Evolutionary conservation across 2,329 filamentous ascomycete species (phyloP).

Genomic region (Furcasterigmium furcatum): DNA sequence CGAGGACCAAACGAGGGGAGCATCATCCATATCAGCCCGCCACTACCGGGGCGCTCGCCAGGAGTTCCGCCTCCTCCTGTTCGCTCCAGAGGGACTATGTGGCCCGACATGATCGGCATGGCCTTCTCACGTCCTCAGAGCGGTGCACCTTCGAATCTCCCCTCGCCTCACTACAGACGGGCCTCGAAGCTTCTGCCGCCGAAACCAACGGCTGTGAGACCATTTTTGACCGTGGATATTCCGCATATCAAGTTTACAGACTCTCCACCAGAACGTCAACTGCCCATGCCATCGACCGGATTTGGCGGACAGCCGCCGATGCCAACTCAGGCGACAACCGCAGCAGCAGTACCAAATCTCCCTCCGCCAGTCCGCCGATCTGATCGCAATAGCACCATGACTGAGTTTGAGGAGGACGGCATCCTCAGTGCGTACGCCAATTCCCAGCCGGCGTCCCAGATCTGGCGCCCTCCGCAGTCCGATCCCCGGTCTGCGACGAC

Average conservation of each 20-base stretch:
- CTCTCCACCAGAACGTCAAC: not conserved
- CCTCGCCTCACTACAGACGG: conserved; percentile 19
- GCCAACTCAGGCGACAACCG: no score
- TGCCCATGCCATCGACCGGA: no score
- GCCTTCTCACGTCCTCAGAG: conserved; percentile 34
- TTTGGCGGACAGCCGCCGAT: no score
- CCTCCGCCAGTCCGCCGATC: conserved; percentile 6
- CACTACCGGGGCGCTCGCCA: conserved; percentile 25
- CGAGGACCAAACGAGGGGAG: conserved; percentile 3
- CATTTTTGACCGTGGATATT: conserved; percentile 38
- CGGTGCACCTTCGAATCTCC: conserved; percentile 4
- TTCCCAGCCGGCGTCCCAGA: conserved; percentile 31
- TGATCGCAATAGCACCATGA: conserved; percentile 40
- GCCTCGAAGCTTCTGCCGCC: conserved; percentile 42
- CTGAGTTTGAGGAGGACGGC: conserved; percentile 52
- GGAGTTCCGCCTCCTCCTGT: conserved; percentile 9
- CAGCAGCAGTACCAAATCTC: conserved; percentile 1
- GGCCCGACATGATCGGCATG: conserved; percentile 37
- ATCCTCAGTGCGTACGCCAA: conserved; percentile 20
- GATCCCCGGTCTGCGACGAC: conserved; percentile 41
- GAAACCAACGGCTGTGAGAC: conserved; percentile 30
- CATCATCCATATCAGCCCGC: conserved; percentile 39
- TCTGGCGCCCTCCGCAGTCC: conserved; percentile 47
- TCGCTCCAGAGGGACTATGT: conserved; percentile 15
- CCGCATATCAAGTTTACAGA: conserved; percentile 14